Percentiles rank a stretch among this genome's conserved stretches.
phyloP scores from a whole-genome alignment of 306 rosid species.

The Medicago ruthenica region DNA sequence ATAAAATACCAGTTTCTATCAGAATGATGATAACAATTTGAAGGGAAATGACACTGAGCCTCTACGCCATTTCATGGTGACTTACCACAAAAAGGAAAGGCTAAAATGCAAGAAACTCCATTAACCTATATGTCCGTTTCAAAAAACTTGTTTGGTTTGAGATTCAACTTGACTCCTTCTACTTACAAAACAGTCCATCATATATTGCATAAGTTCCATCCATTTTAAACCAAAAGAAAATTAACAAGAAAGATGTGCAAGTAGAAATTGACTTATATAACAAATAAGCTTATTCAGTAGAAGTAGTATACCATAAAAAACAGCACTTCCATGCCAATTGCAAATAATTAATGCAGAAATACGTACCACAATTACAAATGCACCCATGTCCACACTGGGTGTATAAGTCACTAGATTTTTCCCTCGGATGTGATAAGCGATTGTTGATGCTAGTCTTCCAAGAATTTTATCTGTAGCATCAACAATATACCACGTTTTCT shows the following conservation, averaged over 20 bases:
- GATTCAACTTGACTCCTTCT: background rate
- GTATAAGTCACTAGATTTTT: constrained; percentile 81
- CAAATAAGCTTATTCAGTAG: constrained; percentile 6
- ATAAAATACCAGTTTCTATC: background rate
- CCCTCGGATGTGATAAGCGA: constrained; percentile 85
- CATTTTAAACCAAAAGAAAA: constrained; percentile 25
- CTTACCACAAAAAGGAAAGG: constrained; percentile 11
- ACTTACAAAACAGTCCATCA: constrained; percentile 10
- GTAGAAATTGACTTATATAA: background rate
- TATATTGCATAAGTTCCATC: background rate
- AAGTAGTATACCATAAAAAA: constrained; percentile 29
- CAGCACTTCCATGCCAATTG: constrained; percentile 17
- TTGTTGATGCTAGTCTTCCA: constrained; percentile 93
- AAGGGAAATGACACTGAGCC: background rate
- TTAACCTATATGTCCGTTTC: background rate
- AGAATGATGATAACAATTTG: background rate
- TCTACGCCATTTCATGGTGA: constrained; percentile 20
- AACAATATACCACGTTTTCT: constrained; percentile 85
- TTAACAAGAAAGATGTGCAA: constrained; percentile 1
- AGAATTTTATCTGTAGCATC: constrained; percentile 92
- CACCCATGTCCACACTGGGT: constrained; percentile 99
- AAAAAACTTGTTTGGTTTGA: background rate
- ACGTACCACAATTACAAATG: constrained; percentile 95
- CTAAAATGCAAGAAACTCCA: constrained; percentile 15
- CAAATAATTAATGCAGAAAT: constrained; percentile 31